phyloP scores from a whole-genome alignment of 2,329 filamentous ascomycete genomes.

The Pseudogymnoascus sp. region DNA sequence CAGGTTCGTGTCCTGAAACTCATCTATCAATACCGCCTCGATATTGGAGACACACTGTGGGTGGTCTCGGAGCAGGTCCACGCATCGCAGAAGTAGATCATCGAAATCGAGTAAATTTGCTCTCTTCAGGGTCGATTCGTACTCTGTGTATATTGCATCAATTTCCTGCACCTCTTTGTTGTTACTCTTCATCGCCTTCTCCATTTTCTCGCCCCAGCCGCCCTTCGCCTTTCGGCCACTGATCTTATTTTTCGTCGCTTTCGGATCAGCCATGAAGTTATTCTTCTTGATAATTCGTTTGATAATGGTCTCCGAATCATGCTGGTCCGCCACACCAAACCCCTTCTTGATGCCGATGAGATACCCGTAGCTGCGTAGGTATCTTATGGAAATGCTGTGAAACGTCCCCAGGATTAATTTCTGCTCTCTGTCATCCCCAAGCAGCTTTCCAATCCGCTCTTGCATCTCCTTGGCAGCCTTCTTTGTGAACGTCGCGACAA shows the following conservation, averaged over 20 bases:
- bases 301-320: conserved; percentile 72
- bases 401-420: conserved; percentile 87
- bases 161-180: conserved; percentile 56
- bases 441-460: conserved; percentile 69
- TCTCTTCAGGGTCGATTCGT: conserved; percentile 65
- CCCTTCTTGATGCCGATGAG: conserved; percentile 73
- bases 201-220: conserved; percentile 19
- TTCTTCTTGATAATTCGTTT: conserved; percentile 75
- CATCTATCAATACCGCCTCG: conserved; percentile 86
- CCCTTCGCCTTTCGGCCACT: conserved; percentile 58
- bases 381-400: conserved; percentile 83
- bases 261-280: conserved; percentile 60
- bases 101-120: conserved; percentile 92
- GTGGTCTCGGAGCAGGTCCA: conserved; percentile 65
- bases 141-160: conserved; percentile 62
- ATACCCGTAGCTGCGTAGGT: conserved; percentile 75
- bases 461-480: conserved; percentile 95
- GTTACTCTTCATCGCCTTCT: conserved; percentile 26
- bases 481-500: conserved; percentile 95
- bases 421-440: conserved; percentile 69
- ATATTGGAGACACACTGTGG: conserved; percentile 83
- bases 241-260: conserved; percentile 67
- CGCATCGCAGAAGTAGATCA: conserved; percentile 78
- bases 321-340: conserved; percentile 85
- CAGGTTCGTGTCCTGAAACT: conserved; percentile 95